These are phyloP conservation scores for Rhodomyrtus tomentosa DNA, from an alignment of 345 rosid species.

Conservation along the genomic window DNA sequence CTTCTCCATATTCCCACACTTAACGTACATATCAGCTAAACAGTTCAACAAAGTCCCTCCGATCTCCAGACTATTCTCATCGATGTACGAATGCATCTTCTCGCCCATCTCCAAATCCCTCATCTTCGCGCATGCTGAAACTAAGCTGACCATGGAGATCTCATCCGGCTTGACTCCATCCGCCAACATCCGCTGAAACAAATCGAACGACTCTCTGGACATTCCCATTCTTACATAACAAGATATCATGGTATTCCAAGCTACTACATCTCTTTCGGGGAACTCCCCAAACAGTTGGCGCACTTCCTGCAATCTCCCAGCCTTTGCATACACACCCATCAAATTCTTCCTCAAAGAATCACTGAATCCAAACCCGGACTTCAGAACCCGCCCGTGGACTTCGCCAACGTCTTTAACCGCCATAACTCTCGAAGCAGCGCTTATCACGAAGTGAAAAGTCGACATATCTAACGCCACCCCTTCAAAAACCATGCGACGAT, in stretches of 20 bases:
- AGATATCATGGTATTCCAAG: constrained; percentile 2
- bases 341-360: not conserved
- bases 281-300: not conserved
- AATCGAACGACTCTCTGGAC: not conserved
- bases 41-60: not conserved
- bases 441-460: not conserved
- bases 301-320: not conserved
- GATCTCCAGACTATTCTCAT: not conserved
- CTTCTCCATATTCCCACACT: not conserved
- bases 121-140: not conserved
- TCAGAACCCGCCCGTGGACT: not conserved
- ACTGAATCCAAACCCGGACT: not conserved
- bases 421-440: not conserved
- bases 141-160: not conserved
- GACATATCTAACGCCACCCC: not conserved
- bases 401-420: not conserved
- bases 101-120: not conserved
- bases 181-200: not conserved
- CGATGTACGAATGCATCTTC: not conserved
- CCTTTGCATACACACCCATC: constrained; percentile 1
- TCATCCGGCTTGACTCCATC: not conserved
- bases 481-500: not conserved
- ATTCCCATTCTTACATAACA: not conserved
- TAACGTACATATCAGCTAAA: not conserved
- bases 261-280: not conserved